Evolutionary conservation across 2,329 filamentous ascomycete species (phyloP).

Genomic region (Talaromyces sp.): DNA sequence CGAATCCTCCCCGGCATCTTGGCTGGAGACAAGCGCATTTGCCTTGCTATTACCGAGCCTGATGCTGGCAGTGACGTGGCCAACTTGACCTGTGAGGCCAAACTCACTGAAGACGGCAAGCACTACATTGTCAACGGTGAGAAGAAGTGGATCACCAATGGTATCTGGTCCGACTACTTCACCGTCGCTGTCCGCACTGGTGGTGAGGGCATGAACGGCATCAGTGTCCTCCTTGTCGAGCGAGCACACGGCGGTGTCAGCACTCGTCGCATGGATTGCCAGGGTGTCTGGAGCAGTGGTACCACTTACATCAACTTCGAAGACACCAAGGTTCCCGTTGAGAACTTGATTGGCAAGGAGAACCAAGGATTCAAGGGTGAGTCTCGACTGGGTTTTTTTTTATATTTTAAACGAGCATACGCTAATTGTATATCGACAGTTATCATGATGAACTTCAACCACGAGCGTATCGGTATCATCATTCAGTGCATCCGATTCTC

Average conservation of each 20-base stretch:
- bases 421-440: slow-evolving; percentile 43
- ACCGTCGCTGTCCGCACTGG: slow-evolving; percentile 92
- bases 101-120: slow-evolving; percentile 90
- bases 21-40: slow-evolving; percentile 92
- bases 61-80: slow-evolving; percentile 94
- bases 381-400: slow-evolving; percentile 6
- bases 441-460: slow-evolving; percentile 99
- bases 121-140: slow-evolving; percentile 99
- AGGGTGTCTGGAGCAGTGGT: slow-evolving; percentile 91
- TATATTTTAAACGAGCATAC: neutral
- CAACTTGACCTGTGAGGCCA: slow-evolving; percentile 91
- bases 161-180: slow-evolving; percentile 95
- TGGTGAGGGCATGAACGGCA: slow-evolving; percentile 82
- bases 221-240: slow-evolving; percentile 89
- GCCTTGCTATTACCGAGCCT: slow-evolving; percentile 92
- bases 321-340: slow-evolving; percentile 98
- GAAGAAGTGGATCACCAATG: slow-evolving; percentile 99
- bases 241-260: slow-evolving; percentile 76
- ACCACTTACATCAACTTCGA: slow-evolving; percentile 98
- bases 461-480: slow-evolving; percentile 97
- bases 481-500: slow-evolving; percentile 95
- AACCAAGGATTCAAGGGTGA: slow-evolving; percentile 90
- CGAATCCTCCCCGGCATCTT: slow-evolving; percentile 85
- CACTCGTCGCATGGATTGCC: slow-evolving; percentile 95
- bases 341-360: slow-evolving; percentile 95